Conservation (phyloP, 441 rosid genomes). For the Cnidoscolus chayamansa region DNA sequence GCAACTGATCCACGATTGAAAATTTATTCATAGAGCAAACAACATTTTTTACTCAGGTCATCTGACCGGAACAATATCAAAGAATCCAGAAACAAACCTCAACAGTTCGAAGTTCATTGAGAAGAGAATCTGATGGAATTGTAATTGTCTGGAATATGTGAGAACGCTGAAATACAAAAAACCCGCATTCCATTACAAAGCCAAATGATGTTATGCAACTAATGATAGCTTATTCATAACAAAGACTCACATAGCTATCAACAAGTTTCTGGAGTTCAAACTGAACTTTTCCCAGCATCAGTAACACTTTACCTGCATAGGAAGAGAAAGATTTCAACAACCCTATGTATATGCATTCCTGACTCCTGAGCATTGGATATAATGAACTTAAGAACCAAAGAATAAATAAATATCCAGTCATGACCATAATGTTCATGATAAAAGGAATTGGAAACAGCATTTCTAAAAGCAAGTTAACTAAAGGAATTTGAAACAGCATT, state of each 20-base stretch:
- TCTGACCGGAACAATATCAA: slow-evolving; percentile 1
- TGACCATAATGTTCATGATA: background rate
- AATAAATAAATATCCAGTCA: background rate
- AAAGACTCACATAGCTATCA: slow-evolving; percentile 79
- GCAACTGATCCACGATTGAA: background rate
- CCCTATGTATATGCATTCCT: no score
- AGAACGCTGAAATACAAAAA: slow-evolving; percentile 56
- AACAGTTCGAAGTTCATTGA: slow-evolving; percentile 80
- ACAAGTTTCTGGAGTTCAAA: slow-evolving; percentile 84
- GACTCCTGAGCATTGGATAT: background rate
- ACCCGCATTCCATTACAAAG: slow-evolving; percentile 8
- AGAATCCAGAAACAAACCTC: slow-evolving; percentile 60
- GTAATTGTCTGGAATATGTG: slow-evolving; percentile 78
- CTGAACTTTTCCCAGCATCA: slow-evolving; percentile 82
- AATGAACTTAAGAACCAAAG: slow-evolving; percentile 2
- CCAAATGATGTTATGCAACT: background rate
- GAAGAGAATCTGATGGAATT: slow-evolving; percentile 86
- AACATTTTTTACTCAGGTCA: slow-evolving; percentile 5
- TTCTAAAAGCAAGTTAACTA: no score
- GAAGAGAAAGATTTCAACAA: slow-evolving; percentile 27
- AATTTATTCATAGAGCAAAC: slow-evolving; percentile 11
- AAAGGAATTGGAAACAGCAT: background rate
- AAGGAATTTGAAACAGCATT: background rate
- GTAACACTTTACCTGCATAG: slow-evolving; percentile 66
- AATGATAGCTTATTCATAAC: slow-evolving; percentile 7